Percentiles rank a stretch among this genome's conserved stretches.
Conservation (phyloP, 805 yeast genomes). For the Metschnikowia kunwiensis region DNA sequence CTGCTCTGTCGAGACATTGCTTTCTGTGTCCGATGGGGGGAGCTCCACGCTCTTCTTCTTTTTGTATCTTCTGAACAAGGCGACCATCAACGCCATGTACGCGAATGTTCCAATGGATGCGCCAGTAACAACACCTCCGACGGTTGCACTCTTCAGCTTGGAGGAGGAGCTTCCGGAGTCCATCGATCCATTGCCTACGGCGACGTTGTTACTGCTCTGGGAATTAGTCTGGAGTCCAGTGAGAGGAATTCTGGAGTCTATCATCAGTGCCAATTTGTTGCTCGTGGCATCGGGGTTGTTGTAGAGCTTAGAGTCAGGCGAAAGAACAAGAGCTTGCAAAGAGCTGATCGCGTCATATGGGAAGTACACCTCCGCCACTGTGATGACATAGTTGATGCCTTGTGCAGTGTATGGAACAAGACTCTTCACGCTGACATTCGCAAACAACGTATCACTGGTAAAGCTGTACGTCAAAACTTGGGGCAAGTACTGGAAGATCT, state of each 20-base stretch:
- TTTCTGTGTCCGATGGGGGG: conserved; percentile 41
- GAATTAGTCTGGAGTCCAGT: conserved; percentile 37
- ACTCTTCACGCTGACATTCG: conserved; percentile 56
- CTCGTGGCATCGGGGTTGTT: conserved; percentile 54
- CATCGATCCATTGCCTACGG: conserved; percentile 34
- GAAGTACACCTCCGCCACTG: conserved; percentile 86
- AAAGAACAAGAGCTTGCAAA: conserved; percentile 49
- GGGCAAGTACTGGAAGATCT: conserved; percentile 84
- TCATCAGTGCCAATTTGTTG: conserved; percentile 56
- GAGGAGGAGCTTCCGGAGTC: conserved; percentile 21
- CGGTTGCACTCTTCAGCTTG: conserved; percentile 34
- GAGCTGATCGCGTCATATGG: conserved; percentile 51
- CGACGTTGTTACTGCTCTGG: conserved; percentile 4
- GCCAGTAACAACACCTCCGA: conserved; percentile 81
- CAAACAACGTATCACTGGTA: conserved; percentile 22
- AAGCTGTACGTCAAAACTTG: conserved; percentile 64
- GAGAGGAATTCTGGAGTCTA: conserved; percentile 69
- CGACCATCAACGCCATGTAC: conserved; percentile 59
- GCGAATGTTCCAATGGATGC: conserved; percentile 72
- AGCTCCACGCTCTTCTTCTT: conserved; percentile 37
- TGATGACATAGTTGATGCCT: conserved; percentile 59
- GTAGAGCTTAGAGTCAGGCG: conserved; percentile 58
- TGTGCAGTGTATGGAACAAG: conserved; percentile 70
- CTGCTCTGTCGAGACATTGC: conserved; percentile 24
- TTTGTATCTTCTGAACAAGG: conserved; percentile 51